phyloP scores from a whole-genome alignment of 371 early-diverging fungal species.

The Syncephalastrum racemosum region DNA sequence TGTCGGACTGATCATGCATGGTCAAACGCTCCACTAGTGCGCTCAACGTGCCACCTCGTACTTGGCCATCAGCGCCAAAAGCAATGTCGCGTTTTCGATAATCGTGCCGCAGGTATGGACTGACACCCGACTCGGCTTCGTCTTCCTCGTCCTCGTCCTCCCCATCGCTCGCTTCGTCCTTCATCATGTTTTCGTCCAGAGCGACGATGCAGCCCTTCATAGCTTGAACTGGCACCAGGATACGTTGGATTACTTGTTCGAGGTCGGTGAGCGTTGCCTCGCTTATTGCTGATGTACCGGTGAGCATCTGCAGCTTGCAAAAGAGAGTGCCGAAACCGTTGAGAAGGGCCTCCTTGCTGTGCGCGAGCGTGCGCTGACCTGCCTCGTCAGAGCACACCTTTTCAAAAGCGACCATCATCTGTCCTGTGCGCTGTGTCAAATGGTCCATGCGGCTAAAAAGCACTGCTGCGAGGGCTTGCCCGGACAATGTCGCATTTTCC shows the following conservation, averaged over 20 bases:
- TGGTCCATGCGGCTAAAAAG: slow-evolving; percentile 50
- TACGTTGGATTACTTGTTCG: slow-evolving; percentile 18
- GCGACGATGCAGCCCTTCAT: neutral
- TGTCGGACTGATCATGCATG: slow-evolving; percentile 73
- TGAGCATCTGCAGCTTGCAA: slow-evolving; percentile 59
- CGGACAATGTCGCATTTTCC: slow-evolving; percentile 7
- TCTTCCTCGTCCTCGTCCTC: slow-evolving; percentile 9
- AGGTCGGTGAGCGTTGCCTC: slow-evolving; percentile 11
- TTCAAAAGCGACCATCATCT: slow-evolving; percentile 30
- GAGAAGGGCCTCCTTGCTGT: slow-evolving; percentile 46
- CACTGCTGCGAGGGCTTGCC: slow-evolving; percentile 29
- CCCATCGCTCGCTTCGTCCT: neutral
- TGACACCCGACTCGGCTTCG: slow-evolving; percentile 1
- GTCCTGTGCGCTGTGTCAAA: slow-evolving; percentile 34
- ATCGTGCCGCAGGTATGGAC: neutral
- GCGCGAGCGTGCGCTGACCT: slow-evolving; percentile 2
- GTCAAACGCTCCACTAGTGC: slow-evolving; percentile 88
- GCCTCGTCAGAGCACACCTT: slow-evolving; percentile 22
- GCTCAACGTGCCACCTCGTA: slow-evolving; percentile 83
- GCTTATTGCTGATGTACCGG: slow-evolving; percentile 23
- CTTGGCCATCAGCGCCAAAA: slow-evolving; percentile 79
- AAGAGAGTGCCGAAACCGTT: slow-evolving; percentile 66
- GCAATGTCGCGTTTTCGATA: slow-evolving; percentile 64
- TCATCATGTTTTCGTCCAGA: slow-evolving; percentile 1
- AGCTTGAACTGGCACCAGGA: slow-evolving; percentile 4